Conservation (phyloP, 371 early-diverging fungal genomes). For the Haplosporangium sp. region DNA sequence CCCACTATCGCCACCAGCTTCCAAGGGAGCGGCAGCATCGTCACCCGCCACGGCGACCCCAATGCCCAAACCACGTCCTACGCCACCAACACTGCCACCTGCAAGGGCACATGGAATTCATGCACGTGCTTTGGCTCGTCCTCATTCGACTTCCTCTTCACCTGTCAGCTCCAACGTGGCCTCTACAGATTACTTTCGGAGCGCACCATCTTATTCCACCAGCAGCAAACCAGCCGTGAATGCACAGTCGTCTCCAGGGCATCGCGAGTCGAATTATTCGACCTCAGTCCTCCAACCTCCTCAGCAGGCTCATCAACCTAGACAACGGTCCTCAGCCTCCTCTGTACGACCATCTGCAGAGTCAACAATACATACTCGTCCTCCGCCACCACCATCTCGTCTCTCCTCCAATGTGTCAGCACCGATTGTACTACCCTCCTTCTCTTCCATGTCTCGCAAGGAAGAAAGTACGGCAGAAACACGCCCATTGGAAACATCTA, state of each 20-base stretch:
- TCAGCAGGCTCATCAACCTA: slow-evolving; percentile 39
- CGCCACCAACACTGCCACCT: slow-evolving; percentile 47
- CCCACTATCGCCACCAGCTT: slow-evolving; percentile 10
- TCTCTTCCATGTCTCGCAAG: neutral
- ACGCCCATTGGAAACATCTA: neutral
- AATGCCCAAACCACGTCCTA: slow-evolving; percentile 17
- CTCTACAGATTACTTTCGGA: neutral
- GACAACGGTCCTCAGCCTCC: slow-evolving; percentile 20
- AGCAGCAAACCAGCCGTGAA: neutral
- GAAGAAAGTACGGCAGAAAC: neutral
- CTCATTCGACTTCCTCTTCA: slow-evolving; percentile 7
- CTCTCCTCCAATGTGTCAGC: slow-evolving; percentile 7
- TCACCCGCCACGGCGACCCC: neutral
- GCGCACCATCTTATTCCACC: neutral
- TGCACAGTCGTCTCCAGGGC: slow-evolving; percentile 9
- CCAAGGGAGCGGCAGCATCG: slow-evolving; percentile 1
- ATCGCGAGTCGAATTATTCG: slow-evolving; percentile 26
- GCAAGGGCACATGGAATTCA: slow-evolving; percentile 49
- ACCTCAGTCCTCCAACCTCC: slow-evolving; percentile 36
- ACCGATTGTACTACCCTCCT: neutral
- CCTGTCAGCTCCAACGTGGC: neutral
- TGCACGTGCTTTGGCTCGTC: slow-evolving; percentile 34
- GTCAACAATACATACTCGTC: slow-evolving; percentile 18
- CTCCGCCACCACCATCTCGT: slow-evolving; percentile 23
- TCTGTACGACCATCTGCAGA: slow-evolving; percentile 20